Base-by-base conservation (phyloP, 116 monocot genomes). In the Dioscorea cayenensis region DNA sequence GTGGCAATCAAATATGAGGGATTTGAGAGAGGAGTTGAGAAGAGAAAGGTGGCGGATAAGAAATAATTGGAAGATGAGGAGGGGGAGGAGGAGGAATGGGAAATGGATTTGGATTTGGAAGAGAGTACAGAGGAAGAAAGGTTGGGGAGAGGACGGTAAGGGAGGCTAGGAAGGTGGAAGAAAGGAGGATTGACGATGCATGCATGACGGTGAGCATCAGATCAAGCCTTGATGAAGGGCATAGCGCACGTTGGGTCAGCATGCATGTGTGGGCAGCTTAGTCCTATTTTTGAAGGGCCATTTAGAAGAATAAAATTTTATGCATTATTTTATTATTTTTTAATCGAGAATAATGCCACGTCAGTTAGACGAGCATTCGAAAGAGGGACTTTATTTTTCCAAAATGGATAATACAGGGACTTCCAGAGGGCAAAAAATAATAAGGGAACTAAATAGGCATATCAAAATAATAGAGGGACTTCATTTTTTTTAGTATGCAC, bases 181-280 rank as follows among this genome's bases (percentile, higher is more conserved):
- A 95, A 90, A 10, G 95, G 95, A 6, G 92, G 90, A 77, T 77
- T 58, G 71, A 61, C 58, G 72, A 91, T 83, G 86, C 48, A 72
- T 65, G 77, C 73, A 50, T 79, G 83, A 69, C 85, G 95, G 80
- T 95, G 92, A 25, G 67, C 22, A 76, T 91, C 91, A 29, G 69
- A 64, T 85, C 89, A 90, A 21, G 87, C 89, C 51, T 85, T 85
- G 49, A 89, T 14, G 70, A 95, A 66, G 35, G 92, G 72, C 22
- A 63, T 58, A 27, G 81, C 84, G 74, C 84, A 84, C 0, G 75
- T 84, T 19, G 89, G 85, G 61, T 92, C 89, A 1, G 83, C 83
- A 59, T 82, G 84, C 82, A 92, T 84, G 87, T 95, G 95, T 27
- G 87, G 66, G 82, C 87, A 92, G 82, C 82, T 92, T 58, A 95